Evolutionary conservation across 495 filamentous ascomycete species (phyloP).

Genomic region (Platismatia glauca): DNA sequence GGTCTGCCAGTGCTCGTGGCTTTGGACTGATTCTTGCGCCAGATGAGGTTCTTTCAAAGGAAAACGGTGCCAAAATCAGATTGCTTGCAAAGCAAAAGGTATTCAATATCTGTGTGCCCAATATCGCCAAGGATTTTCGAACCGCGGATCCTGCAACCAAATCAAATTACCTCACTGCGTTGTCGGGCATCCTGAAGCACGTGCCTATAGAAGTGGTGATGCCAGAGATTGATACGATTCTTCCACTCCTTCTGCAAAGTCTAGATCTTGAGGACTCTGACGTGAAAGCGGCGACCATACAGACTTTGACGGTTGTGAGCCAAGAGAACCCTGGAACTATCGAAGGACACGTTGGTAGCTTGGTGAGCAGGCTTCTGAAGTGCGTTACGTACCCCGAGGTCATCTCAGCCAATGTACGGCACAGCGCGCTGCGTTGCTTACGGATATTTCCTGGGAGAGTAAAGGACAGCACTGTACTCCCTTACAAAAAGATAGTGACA

Average conservation of each 20-base stretch:
- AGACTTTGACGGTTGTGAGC: slow-evolving; percentile 51
- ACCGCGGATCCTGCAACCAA: slow-evolving; percentile 39
- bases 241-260: slow-evolving; percentile 61
- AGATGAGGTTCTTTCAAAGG: slow-evolving; percentile 55
- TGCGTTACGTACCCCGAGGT: slow-evolving; percentile 27
- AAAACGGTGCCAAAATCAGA: slow-evolving; percentile 56
- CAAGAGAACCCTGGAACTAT: slow-evolving; percentile 46
- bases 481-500: slow-evolving; percentile 49
- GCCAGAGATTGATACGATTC: slow-evolving; percentile 48
- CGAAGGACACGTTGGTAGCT: slow-evolving; percentile 50
- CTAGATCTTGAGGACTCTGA: slow-evolving; percentile 51
- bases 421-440: slow-evolving; percentile 47
- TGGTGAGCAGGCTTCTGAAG: slow-evolving; percentile 51
- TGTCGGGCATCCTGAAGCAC: slow-evolving; percentile 54
- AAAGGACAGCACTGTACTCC: slow-evolving; percentile 43
- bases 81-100: slow-evolving; percentile 57
- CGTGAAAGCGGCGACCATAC: slow-evolving; percentile 55
- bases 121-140: slow-evolving; percentile 48
- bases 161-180: slow-evolving; percentile 56
- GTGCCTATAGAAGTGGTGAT: slow-evolving; percentile 52
- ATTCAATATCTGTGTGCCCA: slow-evolving; percentile 53
- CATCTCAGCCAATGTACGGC: slow-evolving; percentile 22
- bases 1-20: slow-evolving; percentile 41
- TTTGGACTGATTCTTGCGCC: slow-evolving; percentile 54
- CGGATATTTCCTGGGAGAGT: slow-evolving; percentile 41